Percentiles rank a stretch among this genome's conserved stretches.
phyloP scores from a whole-genome alignment of 1,284 basidiomycete species.

The Bothia castanella region DNA sequence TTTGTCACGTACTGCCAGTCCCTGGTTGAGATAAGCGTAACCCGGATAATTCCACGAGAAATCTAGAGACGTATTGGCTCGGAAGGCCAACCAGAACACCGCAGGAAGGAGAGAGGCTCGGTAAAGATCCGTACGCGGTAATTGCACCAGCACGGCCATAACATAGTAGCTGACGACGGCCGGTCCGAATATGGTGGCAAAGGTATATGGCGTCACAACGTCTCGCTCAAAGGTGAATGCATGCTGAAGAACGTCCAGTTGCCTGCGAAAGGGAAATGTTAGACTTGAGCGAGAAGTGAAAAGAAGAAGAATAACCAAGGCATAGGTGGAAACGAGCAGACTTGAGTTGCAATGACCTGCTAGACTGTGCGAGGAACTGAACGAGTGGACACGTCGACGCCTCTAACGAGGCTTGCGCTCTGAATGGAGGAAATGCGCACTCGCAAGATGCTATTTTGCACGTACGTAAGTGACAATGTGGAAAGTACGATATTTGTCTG shows the following conservation, averaged over 20 bases:
- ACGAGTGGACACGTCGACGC: neutral
- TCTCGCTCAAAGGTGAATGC: constrained; percentile 18
- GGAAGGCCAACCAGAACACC: constrained; percentile 17
- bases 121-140: constrained; percentile 18
- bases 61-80: constrained; percentile 20
- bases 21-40: constrained; percentile 24
- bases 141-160: constrained; percentile 33
- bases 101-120: constrained; percentile 27
- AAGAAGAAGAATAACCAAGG: constrained; percentile 14
- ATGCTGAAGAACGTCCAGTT: neutral
- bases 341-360: neutral
- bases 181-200: constrained; percentile 23
- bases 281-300: neutral
- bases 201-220: constrained; percentile 20
- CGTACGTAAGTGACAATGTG: neutral
- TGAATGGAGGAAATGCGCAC: too few species aligned
- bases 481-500: too few species aligned
- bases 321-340: constrained; percentile 10
- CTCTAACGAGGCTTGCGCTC: too few species aligned
- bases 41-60: constrained; percentile 19
- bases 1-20: constrained; percentile 19
- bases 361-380: neutral
- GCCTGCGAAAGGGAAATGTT: constrained; percentile 12
- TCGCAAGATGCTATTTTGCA: too few species aligned
- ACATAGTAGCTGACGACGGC: constrained; percentile 16